These are phyloP conservation scores for Ogataea zsoltii DNA, from an alignment of 805 yeast genomes.

Conservation along the genomic window DNA sequence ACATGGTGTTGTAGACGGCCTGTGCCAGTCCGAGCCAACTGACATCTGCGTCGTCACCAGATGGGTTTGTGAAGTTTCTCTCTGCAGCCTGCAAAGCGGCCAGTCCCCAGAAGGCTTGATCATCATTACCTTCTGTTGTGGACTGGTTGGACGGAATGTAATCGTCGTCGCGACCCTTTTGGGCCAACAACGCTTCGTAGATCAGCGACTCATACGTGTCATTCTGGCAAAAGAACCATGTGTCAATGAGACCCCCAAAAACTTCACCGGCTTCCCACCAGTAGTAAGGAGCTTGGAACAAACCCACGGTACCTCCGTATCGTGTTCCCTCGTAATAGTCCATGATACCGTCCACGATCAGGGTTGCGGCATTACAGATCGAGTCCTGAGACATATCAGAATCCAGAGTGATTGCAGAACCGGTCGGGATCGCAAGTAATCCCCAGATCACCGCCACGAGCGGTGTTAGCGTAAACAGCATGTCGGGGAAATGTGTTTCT, in stretches of 20 bases:
- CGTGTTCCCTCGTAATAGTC: slow-evolving; percentile 75
- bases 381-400: slow-evolving; percentile 24
- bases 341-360: slow-evolving; percentile 69
- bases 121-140: slow-evolving; percentile 88
- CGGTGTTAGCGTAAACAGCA: no score
- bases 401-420: background rate
- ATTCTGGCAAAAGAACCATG: slow-evolving; percentile 69
- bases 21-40: slow-evolving; percentile 77
- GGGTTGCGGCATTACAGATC: slow-evolving; percentile 50
- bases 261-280: slow-evolving; percentile 96
- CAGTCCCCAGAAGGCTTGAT: slow-evolving; percentile 92
- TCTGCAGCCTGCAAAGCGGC: slow-evolving; percentile 85
- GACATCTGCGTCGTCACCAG: slow-evolving; percentile 29
- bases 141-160: slow-evolving; percentile 82
- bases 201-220: slow-evolving; percentile 58
- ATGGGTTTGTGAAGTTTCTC: slow-evolving; percentile 77
- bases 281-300: slow-evolving; percentile 73
- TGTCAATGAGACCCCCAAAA: slow-evolving; percentile 68
- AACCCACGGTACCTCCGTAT: slow-evolving; percentile 69
- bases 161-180: slow-evolving; percentile 62
- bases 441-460: slow-evolving; percentile 1
- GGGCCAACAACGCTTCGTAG: slow-evolving; percentile 62
- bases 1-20: slow-evolving; percentile 86
- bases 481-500: no score
- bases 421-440: background rate